These are phyloP conservation scores for Lasiodiplodia theobromae DNA, from an alignment of 2,329 filamentous ascomycete genomes.

Conservation along the genomic window DNA sequence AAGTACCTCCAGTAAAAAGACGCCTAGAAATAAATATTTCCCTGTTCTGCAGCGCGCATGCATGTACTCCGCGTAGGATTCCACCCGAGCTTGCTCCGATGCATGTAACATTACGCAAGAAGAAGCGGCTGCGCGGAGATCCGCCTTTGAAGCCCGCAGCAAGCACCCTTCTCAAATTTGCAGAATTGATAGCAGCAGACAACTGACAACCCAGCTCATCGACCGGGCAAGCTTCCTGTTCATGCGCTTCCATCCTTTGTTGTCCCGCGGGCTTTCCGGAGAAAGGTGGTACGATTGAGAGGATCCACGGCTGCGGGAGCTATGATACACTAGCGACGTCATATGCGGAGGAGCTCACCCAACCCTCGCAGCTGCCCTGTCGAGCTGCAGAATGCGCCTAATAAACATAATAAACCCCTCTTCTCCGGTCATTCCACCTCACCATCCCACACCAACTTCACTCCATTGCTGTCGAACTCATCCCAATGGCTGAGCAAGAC, in stretches of 20 bases:
- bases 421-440: background rate
- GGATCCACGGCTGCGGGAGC: slow-evolving; percentile 19
- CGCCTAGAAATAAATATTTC: slow-evolving; percentile 50
- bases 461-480: slow-evolving; percentile 6
- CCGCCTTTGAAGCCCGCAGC: background rate
- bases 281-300: background rate
- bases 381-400: slow-evolving; percentile 13
- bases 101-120: background rate
- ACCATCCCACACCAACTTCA: background rate
- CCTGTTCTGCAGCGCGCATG: slow-evolving; percentile 44
- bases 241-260: background rate
- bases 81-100: slow-evolving; percentile 16
- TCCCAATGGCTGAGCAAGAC: slow-evolving; percentile 31
- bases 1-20: slow-evolving; percentile 26
- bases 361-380: slow-evolving; percentile 19
- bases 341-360: slow-evolving; percentile 25
- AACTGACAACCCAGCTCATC: background rate
- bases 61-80: background rate
- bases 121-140: background rate
- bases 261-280: background rate
- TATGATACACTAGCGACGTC: slow-evolving; percentile 28
- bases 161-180: background rate
- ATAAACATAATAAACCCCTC: slow-evolving; percentile 20
- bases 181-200: background rate
- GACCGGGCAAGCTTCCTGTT: background rate